Evolutionary conservation across 2,329 filamentous ascomycete genomes (phyloP).

Genomic region (Chaetomium globosum): DNA sequence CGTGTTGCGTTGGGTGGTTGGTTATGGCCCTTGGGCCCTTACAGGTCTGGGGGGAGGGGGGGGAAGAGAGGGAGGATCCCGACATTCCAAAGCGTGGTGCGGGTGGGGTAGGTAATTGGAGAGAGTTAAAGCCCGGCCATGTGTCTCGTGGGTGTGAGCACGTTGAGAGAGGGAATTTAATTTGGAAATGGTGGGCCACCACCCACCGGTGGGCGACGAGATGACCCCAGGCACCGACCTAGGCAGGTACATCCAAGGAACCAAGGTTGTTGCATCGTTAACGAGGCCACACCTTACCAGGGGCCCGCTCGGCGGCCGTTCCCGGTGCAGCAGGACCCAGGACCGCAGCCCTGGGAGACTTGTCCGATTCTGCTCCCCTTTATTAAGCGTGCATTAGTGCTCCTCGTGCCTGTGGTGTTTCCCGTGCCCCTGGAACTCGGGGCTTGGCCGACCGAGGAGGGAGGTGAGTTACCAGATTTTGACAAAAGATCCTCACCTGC

Average conservation of each 20-base stretch:
- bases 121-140: neutral
- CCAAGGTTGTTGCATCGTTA: neutral
- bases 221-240: neutral
- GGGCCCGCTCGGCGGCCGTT: slow-evolving; percentile 27
- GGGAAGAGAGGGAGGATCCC: slow-evolving; percentile 2
- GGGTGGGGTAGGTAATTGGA: neutral
- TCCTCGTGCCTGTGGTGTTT: slow-evolving; percentile 9
- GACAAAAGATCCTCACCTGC: neutral
- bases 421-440: slow-evolving; percentile 8
- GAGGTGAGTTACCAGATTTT: neutral
- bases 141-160: neutral
- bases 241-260: neutral
- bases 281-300: no score
- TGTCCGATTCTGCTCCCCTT: slow-evolving; percentile 27
- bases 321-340: slow-evolving; percentile 26
- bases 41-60: neutral
- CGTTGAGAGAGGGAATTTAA: slow-evolving; percentile 7
- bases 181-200: slow-evolving; percentile 7
- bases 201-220: neutral
- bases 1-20: slow-evolving; percentile 8
- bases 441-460: neutral
- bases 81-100: slow-evolving; percentile 2
- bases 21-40: neutral
- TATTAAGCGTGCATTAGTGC: slow-evolving; percentile 36
- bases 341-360: slow-evolving; percentile 31